Base-by-base conservation (phyloP, 352 stramenopile genomes). In the Phytophthora citrophthora region DNA sequence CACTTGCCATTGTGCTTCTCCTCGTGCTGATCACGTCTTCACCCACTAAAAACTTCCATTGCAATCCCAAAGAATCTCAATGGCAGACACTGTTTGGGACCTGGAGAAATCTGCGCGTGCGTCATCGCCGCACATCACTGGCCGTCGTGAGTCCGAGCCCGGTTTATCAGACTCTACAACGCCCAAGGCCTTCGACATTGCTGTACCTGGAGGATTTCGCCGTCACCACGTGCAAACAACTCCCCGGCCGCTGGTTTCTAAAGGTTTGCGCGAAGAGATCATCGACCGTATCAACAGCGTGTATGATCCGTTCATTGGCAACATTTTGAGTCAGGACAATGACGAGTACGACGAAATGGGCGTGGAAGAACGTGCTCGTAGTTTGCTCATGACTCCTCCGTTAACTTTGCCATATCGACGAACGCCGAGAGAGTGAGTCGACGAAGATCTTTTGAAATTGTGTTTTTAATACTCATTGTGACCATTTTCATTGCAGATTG, bases 231-330 rank as follows among this genome's bases (percentile, higher is more conserved):
- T 91, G 24, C 68, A 86, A 40, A 77, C 68, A 34, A 68, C 77
- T 27, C 45, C 50, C 6, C 53, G 57, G 38, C 74, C 76, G 20
- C 45, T 56, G 0, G 80, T 90, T 8, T 91, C 82, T 3, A 75
- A 74, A 68, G 70, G 73, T 3, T 63, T 93, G 40, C 82, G 84
- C 26, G 64, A 89, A 43, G 74, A 89, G 55, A 94, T 94, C 67
- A 70, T 91, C 32, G 74, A 88, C 48, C 76, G 78, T 39, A 90
- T 94, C 49, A 76, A 82, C 49, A 80, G 69, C 48, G 84, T 93
- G 49, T 94, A 94, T 74, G 79, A 94, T 51, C 84, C 84, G 32
- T 91, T 94, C 54, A 94, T 94, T 52, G 81, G 81, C 51, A 91
- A 66, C 58, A 92, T 93, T 47, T 58, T 94, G 27, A 89, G 82